phyloP scores from a whole-genome alignment of 495 filamentous ascomycete species.

The Xylaria bambusicola region DNA sequence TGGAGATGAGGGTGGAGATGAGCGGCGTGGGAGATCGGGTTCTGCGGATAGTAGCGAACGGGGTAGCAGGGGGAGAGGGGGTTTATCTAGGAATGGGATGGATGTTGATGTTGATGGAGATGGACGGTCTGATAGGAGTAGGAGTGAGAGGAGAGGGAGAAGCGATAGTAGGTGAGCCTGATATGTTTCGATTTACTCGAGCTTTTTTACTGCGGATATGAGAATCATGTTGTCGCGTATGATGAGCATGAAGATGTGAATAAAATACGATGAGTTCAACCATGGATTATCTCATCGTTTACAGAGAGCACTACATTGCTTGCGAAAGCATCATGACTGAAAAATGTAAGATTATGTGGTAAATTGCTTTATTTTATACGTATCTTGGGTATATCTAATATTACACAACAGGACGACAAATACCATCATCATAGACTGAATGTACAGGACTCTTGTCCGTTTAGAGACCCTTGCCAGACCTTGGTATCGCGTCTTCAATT shows the following conservation, averaged over 20 bases:
- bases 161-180: slow-evolving; percentile 5
- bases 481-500: background rate
- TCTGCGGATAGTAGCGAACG: slow-evolving; percentile 17
- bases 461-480: background rate
- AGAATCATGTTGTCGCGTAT: too few species aligned
- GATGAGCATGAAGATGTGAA: too few species aligned
- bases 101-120: slow-evolving; percentile 41
- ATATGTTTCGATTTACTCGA: too few species aligned
- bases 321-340: background rate
- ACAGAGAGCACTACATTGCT: too few species aligned
- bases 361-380: slow-evolving; percentile 3
- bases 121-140: slow-evolving; percentile 18
- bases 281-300: too few species aligned
- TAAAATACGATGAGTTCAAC: too few species aligned
- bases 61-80: slow-evolving; percentile 25
- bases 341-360: background rate
- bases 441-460: background rate
- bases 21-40: slow-evolving; percentile 22
- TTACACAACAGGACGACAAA: background rate
- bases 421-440: background rate
- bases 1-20: too few species aligned
- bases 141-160: slow-evolving; percentile 1
- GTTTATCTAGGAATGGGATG: slow-evolving; percentile 34
- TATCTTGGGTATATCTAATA: slow-evolving; percentile 14
- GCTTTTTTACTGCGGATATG: too few species aligned